Base-by-base conservation (phyloP, 208 protist species). In the Tetramitus jugosus region DNA sequence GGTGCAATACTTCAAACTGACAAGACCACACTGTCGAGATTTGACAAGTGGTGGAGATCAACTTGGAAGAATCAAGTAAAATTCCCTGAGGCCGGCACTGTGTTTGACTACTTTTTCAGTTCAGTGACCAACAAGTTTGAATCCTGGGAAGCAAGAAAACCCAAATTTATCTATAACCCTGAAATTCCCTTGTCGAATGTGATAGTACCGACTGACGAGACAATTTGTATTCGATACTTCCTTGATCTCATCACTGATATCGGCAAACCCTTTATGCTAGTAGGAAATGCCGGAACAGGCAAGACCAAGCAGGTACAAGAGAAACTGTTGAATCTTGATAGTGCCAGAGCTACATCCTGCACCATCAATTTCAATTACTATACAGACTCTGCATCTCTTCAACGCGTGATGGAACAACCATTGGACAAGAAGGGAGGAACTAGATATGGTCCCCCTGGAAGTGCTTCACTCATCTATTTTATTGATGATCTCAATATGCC, bases 401-500 rank as follows among this genome's bases (percentile, higher is more conserved):
- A 95, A 81, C 42, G 33, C 6, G 81, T 90, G 20, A 61, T 96
- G 26, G 90, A 95, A 77, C n/a, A 75, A 33, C 76, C 80, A 42
- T 74, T 96, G n/a, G 90, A 93, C 75, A 92, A 91, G 80, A 91
- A 90, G 76, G 85, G 82, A 20, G 90, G 90, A 42, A 75, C 78
- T 7, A 83, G 78, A 29, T 93, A 80, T 43, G 90, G 83, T 14
- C 92, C 92, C 23, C 79, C 84, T 33, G 89, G 87, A 39, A 82
- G 76, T 39, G 87, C 85, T 62, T 84, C 83, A 53, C 80, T 92
- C 17, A 82, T 92, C 62, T 92, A 85, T 77, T 92, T 94, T 53
- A 86, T 96, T 45, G 92, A 96, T 79, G 92, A 96, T 80, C 45
- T 96, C 45, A 96, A 95, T 81, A 95, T 94, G 88, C 88, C 91